Base-by-base conservation (phyloP, 164 flowering plant genomes). In the Dillenia turbinata region DNA sequence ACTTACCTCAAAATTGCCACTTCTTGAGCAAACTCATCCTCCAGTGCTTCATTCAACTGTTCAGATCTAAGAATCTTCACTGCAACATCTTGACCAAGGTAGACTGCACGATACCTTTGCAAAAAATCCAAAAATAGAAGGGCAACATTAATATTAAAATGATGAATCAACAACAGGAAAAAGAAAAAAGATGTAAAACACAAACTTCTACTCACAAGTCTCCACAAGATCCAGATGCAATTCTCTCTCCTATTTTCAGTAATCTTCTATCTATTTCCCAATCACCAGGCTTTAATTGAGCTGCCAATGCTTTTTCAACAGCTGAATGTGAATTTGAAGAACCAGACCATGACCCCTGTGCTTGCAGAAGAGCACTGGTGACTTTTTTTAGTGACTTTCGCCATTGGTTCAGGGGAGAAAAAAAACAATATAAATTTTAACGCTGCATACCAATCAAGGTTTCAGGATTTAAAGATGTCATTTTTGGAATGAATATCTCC, bases 171-270 rank as follows among this genome's bases (percentile, higher is more conserved):
- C 8, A 44, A 49, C 40, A 40, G 10, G n/a, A 53, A 17, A 57
- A 49, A 61, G 63, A 47, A 44, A 55, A 33, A 9, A 60, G 47
- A 0, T 60, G 47, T 2, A 53, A 9, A n/a, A 60, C 7, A 17
- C 19, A 47, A 43, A 12, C 26, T 12, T 52, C 22, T 58, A 80
- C 96, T 83, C 52, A 93, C 98, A 90, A 68, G 65, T 93, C 93
- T 71, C 96, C 98, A 76, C 92, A 89, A 72, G 97, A 90, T 61
- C 98, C 97, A 65, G 89, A 83, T 51, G 87, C 96, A 70, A 90
- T 87, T 73, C 75, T 83, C 56, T 87, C 92, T 59, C 89, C 97
- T 44, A 83, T 79, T 70, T 80, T 84, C 74, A 93, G 68, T 54
- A 83, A 66, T 69, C 82, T 75, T 63, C 76, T 72, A 69, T 93